Percentiles rank a stretch among this genome's conserved stretches.
These are phyloP conservation scores for Psophocarpus tetragonolobus DNA, from an alignment of 306 rosid genomes.

Conservation along the genomic window DNA sequence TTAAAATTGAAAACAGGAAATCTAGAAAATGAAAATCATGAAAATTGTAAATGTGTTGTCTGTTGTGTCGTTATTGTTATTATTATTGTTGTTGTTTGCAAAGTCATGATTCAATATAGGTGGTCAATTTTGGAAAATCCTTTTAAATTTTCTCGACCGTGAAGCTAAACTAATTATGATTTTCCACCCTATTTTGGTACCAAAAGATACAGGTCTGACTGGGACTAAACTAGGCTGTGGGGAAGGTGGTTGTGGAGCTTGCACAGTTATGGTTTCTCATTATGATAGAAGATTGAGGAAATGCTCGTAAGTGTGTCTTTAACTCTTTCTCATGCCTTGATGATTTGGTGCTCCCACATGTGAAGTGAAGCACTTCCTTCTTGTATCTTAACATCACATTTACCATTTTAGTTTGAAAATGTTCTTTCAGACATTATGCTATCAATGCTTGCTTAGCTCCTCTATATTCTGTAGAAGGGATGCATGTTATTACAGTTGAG, in stretches of 20 bases:
- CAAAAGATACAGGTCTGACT: conserved; percentile 64
- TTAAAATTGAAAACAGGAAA: too few species aligned
- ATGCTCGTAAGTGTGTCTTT: conserved; percentile 63
- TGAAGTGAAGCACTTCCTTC: conserved; percentile 19
- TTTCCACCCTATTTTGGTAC: background rate
- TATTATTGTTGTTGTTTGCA: background rate
- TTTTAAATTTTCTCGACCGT: conserved; percentile 24
- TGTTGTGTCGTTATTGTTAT: background rate
- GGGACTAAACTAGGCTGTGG: conserved; percentile 98
- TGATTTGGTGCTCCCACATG: conserved; percentile 11
- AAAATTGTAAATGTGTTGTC: background rate
- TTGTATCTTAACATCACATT: conserved; percentile 31
- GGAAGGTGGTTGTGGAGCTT: conserved; percentile 99
- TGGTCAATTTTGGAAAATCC: conserved; percentile 12
- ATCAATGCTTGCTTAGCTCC: conserved; percentile 97
- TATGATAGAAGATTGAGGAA: conserved; percentile 57
- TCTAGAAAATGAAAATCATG: background rate
- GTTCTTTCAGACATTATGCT: conserved; percentile 76
- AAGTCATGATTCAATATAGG: background rate
- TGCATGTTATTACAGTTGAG: conserved; percentile 94
- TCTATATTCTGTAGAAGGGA: conserved; percentile 93
- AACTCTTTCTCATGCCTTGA: conserved; percentile 21
- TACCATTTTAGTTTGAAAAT: conserved; percentile 31
- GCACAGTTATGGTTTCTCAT: conserved; percentile 93
- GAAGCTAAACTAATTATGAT: conserved; percentile 25